Evolutionary conservation across 2,329 filamentous ascomycete species (phyloP).

Genomic region (Alternaria brassicae): DNA sequence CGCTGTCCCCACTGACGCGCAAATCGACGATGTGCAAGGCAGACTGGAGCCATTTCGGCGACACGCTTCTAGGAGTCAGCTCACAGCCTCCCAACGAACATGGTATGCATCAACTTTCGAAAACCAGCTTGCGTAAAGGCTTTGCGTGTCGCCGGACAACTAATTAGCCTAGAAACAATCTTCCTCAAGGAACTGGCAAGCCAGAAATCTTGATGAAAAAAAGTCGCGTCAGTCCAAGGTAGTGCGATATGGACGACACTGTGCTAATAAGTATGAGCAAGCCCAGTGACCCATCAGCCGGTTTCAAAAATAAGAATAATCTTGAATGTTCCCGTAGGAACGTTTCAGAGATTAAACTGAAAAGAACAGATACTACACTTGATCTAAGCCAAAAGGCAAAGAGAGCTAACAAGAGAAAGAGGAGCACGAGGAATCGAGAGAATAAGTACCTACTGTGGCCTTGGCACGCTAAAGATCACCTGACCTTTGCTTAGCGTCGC

Average conservation of each 20-base stretch:
- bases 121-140: too few relatives aligned
- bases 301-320: conserved; percentile 31
- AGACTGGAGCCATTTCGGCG: too few relatives aligned
- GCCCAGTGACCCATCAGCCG: conserved; percentile 21
- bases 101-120: too few relatives aligned
- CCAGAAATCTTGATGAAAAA: conserved; percentile 67
- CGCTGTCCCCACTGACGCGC: too few relatives aligned
- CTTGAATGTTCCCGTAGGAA: conserved; percentile 15
- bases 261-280: conserved; percentile 28
- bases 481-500: background rate
- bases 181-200: conserved; percentile 65
- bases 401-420: background rate
- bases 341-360: conserved; percentile 19
- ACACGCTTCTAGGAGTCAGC: too few relatives aligned
- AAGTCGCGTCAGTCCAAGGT: conserved; percentile 23
- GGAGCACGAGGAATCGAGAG: background rate
- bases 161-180: too few relatives aligned
- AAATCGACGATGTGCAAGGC: too few relatives aligned
- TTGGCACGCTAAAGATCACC: background rate
- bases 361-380: conserved; percentile 14
- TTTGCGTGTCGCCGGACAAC: too few relatives aligned
- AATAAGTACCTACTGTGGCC: background rate
- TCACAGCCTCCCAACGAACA: too few relatives aligned
- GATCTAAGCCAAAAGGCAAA: conserved; percentile 15
- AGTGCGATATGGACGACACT: conserved; percentile 35